These are phyloP conservation scores for Penicillium sp. DNA, from an alignment of 2,329 filamentous ascomycete genomes.

Conservation along the genomic window DNA sequence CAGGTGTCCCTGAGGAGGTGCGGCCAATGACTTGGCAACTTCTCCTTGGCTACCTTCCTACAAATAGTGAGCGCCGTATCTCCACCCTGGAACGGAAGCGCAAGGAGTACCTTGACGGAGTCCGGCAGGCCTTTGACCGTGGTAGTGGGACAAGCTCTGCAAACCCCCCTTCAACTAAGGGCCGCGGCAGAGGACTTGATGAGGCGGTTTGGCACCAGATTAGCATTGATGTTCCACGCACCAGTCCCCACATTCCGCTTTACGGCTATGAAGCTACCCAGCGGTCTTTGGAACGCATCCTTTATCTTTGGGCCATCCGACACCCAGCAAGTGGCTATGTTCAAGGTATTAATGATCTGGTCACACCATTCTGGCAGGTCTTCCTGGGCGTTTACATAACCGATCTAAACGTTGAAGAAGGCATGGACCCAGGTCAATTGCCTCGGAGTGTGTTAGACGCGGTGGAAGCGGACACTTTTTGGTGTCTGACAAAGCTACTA, in stretches of 20 bases:
- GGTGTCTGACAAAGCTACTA: conserved; percentile 96
- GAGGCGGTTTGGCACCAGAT: conserved; percentile 99
- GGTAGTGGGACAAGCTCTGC: conserved; percentile 46
- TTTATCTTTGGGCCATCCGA: conserved; percentile 96
- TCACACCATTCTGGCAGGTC: conserved; percentile 97
- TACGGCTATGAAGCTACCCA: conserved; percentile 97
- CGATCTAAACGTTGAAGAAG: conserved; percentile 85
- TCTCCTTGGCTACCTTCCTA: conserved; percentile 89
- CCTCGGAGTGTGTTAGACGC: conserved; percentile 89
- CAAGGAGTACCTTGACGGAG: conserved; percentile 94
- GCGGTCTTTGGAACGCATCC: conserved; percentile 84
- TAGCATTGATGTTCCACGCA: conserved; percentile 94
- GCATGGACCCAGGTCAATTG: conserved; percentile 95
- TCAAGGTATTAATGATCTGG: conserved; percentile 96
- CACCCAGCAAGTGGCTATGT: conserved; percentile 98
- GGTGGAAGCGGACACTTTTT: conserved; percentile 96
- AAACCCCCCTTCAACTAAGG: conserved; percentile 46
- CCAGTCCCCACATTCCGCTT: conserved; percentile 91
- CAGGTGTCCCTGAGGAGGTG: conserved; percentile 89
- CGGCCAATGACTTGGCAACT: conserved; percentile 99
- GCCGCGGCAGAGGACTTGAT: conserved; percentile 74
- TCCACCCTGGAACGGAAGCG: conserved; percentile 88
- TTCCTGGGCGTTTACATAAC: conserved; percentile 93
- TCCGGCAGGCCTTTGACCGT: conserved; percentile 65
- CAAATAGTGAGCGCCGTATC: conserved; percentile 91